phyloP scores from a whole-genome alignment of 306 rosid species.

The Quercus alba region DNA sequence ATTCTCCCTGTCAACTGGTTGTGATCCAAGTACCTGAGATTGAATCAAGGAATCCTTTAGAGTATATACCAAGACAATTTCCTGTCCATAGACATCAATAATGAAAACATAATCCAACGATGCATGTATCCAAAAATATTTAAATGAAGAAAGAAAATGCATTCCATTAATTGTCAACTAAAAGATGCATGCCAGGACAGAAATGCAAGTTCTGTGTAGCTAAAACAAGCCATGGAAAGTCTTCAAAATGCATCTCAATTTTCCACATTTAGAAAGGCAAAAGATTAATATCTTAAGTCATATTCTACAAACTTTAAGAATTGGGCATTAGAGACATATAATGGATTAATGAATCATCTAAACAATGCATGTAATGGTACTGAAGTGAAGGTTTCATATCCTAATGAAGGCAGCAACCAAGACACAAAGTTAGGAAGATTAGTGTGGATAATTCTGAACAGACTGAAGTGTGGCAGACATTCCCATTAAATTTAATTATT shows the following conservation, averaged over 20 bases:
- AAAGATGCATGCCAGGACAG: neutral
- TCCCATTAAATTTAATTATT: conserved; percentile 6
- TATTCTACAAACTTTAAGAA: conserved; percentile 6
- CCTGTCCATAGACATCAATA: neutral
- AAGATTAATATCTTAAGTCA: neutral
- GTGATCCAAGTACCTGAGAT: conserved; percentile 87
- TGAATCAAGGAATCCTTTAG: conserved; percentile 10
- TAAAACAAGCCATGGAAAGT: neutral
- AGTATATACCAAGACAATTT: neutral
- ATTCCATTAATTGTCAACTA: conserved; percentile 1
- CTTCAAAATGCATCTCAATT: conserved; percentile 2
- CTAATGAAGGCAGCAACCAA: neutral
- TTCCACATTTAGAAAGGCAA: neutral
- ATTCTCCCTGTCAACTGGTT: conserved; percentile 97
- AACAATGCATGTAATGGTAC: neutral
- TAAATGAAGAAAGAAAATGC: neutral
- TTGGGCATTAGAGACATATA: neutral
- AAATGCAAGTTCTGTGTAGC: neutral
- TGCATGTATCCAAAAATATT: neutral
- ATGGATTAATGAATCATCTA: conserved; percentile 3
- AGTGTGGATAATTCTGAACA: neutral
- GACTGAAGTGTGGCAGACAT: neutral
- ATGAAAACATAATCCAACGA: neutral
- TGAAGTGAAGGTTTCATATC: neutral
- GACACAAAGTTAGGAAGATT: neutral